Evolutionary conservation across 1,139 yeast species (phyloP).

Genomic region (Hyphopichia pseudoburtonii): DNA sequence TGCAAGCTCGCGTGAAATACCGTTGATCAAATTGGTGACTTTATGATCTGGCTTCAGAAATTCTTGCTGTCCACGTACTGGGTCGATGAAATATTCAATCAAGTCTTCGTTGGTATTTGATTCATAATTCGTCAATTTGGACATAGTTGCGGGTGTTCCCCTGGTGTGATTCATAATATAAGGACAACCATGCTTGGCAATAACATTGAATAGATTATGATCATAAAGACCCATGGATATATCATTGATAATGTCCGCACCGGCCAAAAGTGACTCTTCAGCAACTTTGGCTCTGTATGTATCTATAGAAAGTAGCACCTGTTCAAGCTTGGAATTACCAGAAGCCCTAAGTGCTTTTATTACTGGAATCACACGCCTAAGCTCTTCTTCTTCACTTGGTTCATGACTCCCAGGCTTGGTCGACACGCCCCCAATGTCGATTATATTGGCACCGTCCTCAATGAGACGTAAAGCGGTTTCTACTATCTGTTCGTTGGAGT

Average conservation of each 20-base stretch:
- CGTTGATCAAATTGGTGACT: constrained; percentile 38
- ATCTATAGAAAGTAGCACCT: constrained; percentile 70
- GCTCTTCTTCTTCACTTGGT: constrained; percentile 59
- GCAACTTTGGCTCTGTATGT: constrained; percentile 84
- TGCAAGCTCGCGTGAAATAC: constrained; percentile 65
- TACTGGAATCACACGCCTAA: constrained; percentile 67
- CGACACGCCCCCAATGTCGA: constrained; percentile 93
- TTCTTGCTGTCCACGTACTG: constrained; percentile 27
- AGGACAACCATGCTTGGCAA: constrained; percentile 71
- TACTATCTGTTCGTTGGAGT: constrained; percentile 28
- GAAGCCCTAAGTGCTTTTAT: constrained; percentile 57
- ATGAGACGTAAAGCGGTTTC: constrained; percentile 48
- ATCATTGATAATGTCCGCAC: constrained; percentile 92
- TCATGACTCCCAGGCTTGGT: constrained; percentile 80
- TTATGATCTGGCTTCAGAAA: constrained; percentile 20
- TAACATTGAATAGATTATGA: constrained; percentile 58
- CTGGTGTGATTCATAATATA: constrained; percentile 83
- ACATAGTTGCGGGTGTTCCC: constrained; percentile 80
- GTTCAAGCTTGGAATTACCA: constrained; percentile 29
- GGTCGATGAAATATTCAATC: constrained; percentile 38
- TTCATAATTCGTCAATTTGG: constrained; percentile 54
- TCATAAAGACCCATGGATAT: constrained; percentile 82
- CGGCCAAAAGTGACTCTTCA: constrained; percentile 60
- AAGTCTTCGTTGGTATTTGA: constrained; percentile 39
- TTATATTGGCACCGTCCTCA: constrained; percentile 59